Conservation (phyloP, 1,139 yeast species). For the Debaryomycetaceae sp. region DNA sequence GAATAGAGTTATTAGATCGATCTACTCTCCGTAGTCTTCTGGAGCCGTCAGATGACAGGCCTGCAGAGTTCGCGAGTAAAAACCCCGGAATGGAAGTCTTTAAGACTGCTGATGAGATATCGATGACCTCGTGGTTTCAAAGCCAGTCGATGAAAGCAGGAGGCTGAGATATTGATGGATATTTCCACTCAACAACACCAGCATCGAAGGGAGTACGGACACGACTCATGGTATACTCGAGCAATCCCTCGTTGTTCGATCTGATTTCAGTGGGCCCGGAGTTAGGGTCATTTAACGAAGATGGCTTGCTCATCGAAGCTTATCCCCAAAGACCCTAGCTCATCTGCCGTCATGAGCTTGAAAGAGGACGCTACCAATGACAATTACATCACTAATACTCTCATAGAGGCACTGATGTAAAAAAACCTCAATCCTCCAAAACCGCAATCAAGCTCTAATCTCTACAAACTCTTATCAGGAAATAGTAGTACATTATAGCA, state of each 20-base stretch:
- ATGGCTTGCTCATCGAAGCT: constrained; percentile 43
- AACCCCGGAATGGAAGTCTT: too few species aligned
- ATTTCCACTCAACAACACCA: constrained; percentile 28
- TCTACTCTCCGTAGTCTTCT: constrained; percentile 41
- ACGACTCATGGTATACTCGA: constrained; percentile 36
- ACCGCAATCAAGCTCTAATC: too few species aligned
- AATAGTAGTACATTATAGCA: too few species aligned
- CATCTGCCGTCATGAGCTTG: constrained; percentile 51
- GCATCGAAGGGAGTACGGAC: constrained; percentile 27
- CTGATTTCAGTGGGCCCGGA: constrained; percentile 40
- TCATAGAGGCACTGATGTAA: too few species aligned
- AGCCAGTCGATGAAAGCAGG: constrained; percentile 59
- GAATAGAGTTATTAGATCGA: constrained; percentile 38
- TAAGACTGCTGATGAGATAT: too few species aligned
- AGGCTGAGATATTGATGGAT: constrained; percentile 52
- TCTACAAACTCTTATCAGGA: too few species aligned
- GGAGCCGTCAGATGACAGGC: constrained; percentile 45
- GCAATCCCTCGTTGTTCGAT: constrained; percentile 38
- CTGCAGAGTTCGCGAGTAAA: too few species aligned
- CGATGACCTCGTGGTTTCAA: too few species aligned
- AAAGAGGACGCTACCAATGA: constrained; percentile 56
- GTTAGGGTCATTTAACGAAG: constrained; percentile 45
- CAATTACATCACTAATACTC: constrained; percentile 41
- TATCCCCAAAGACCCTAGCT: constrained; percentile 31
- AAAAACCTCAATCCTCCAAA: too few species aligned